phyloP scores from a whole-genome alignment of 352 stramenopile species.

The Phytophthora pinifolia region DNA sequence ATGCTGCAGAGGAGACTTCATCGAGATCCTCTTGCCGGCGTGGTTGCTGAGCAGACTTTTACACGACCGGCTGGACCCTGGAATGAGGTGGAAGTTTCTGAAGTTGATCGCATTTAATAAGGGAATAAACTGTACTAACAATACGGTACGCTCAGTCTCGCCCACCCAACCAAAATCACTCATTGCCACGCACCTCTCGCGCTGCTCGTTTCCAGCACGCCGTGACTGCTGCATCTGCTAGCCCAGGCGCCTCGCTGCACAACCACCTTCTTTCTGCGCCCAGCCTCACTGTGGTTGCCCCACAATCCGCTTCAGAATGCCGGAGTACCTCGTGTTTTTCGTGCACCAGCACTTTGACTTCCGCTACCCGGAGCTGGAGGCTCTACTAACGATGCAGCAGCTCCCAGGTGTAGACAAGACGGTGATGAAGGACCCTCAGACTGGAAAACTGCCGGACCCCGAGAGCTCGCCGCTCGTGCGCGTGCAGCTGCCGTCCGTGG shows the following conservation, averaged over 20 bases:
- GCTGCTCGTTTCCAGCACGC: background rate
- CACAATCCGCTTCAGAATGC: slow-evolving; percentile 33
- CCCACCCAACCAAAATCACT: slow-evolving; percentile 18
- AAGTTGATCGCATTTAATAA: slow-evolving; percentile 14
- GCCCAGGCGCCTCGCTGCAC: background rate
- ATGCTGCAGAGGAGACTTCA: slow-evolving; percentile 29
- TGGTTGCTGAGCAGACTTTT: slow-evolving; percentile 28
- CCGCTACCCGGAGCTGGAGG: slow-evolving; percentile 80
- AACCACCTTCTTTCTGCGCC: background rate
- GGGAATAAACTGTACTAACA: slow-evolving; percentile 1
- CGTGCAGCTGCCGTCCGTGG: slow-evolving; percentile 52
- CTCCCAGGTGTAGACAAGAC: slow-evolving; percentile 39
- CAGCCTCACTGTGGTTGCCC: background rate
- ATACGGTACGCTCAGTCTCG: slow-evolving; percentile 14
- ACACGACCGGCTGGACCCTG: too few relatives aligned
- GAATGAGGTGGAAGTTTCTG: background rate
- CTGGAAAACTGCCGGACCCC: slow-evolving; percentile 38
- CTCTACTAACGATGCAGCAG: slow-evolving; percentile 64
- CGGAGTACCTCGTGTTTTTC: slow-evolving; percentile 81
- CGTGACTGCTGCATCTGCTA: background rate
- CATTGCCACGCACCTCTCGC: slow-evolving; percentile 3
- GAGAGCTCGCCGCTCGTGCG: slow-evolving; percentile 65
- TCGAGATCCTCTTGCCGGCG: background rate
- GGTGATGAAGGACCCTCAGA: slow-evolving; percentile 30
- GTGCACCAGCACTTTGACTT: slow-evolving; percentile 85